Conservation (phyloP, 75 land plant species). For the Isoetes taiwanensis region DNA sequence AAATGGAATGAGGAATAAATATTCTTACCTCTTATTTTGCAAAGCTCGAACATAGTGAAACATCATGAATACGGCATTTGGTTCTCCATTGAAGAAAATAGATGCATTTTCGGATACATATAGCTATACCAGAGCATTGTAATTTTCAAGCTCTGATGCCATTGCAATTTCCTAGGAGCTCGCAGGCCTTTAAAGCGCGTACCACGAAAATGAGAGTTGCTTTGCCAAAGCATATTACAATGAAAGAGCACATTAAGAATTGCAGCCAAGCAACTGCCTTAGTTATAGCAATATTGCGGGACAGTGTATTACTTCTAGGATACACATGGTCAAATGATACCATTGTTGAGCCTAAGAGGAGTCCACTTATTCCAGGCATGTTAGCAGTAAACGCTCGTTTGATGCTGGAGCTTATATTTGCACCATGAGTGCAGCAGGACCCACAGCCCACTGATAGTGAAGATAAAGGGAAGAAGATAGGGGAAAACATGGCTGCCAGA, state of each 20-base stretch:
- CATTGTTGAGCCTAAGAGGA: neutral
- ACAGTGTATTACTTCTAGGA: neutral
- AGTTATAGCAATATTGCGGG: neutral
- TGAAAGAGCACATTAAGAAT: neutral
- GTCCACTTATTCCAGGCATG: slow-evolving; percentile 4
- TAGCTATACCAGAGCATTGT: no score
- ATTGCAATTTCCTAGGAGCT: no score
- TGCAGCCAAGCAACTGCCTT: slow-evolving; percentile 4
- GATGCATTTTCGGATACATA: no score
- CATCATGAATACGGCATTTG: no score
- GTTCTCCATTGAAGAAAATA: no score
- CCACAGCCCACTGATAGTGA: neutral
- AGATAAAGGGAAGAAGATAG: neutral
- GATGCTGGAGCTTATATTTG: neutral
- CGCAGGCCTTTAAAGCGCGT: no score
- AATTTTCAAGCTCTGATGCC: no score
- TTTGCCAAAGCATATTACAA: no score
- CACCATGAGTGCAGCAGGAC: neutral
- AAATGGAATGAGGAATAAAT: no score
- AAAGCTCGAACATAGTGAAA: no score
- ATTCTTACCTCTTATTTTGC: no score
- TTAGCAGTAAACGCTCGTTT: neutral
- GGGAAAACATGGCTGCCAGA: neutral
- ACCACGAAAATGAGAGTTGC: neutral
- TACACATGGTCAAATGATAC: neutral